Percentiles rank a stretch among this genome's conserved stretches.
Evolutionary conservation across 1,284 basidiomycete species (phyloP).

Genomic region (Macrocystidia cucumis): DNA sequence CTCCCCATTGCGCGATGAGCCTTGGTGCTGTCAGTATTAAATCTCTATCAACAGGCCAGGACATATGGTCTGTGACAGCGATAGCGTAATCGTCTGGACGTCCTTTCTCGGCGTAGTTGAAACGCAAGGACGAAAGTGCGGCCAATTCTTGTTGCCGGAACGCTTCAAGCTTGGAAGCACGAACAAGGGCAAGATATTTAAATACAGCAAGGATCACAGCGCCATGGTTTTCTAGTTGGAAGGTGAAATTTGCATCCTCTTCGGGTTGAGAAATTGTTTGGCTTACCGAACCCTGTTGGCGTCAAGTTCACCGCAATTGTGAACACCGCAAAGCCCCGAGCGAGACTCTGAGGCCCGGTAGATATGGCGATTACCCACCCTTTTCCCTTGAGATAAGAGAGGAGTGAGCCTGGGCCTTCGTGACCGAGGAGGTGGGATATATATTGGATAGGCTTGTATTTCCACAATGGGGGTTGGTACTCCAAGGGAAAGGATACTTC

Average conservation of each 20-base stretch:
- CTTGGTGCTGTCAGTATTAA: conserved; percentile 71
- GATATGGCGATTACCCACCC: conserved; percentile 87
- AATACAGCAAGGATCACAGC: conserved; percentile 70
- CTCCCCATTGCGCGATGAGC: conserved; percentile 67
- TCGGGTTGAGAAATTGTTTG: conserved; percentile 3
- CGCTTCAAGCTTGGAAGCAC: conserved; percentile 58
- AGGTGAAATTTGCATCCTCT: conserved; percentile 6
- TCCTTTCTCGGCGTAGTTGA: conserved; percentile 87
- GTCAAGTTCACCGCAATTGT: conserved; percentile 83
- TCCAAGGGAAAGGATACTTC: conserved; percentile 88
- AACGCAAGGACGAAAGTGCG: conserved; percentile 69
- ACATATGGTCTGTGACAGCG: conserved; percentile 71
- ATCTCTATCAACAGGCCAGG: conserved; percentile 77
- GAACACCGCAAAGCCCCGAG: conserved; percentile 85
- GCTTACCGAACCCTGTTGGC: conserved; percentile 77
- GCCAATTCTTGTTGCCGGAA: conserved; percentile 81
- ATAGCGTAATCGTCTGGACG: conserved; percentile 80
- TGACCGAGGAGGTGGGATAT: conserved; percentile 90
- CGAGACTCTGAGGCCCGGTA: conserved; percentile 69
- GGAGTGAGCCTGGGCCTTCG: conserved; percentile 91
- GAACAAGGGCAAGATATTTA: conserved; percentile 85
- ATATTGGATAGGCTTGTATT: conserved; percentile 77
- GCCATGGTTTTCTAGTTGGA: conserved; percentile 64
- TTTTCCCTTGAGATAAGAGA: conserved; percentile 87
- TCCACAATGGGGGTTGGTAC: conserved; percentile 77